These are phyloP conservation scores for Pouteria glomerata DNA, from an alignment of 148 eudicot species.

Conservation along the genomic window DNA sequence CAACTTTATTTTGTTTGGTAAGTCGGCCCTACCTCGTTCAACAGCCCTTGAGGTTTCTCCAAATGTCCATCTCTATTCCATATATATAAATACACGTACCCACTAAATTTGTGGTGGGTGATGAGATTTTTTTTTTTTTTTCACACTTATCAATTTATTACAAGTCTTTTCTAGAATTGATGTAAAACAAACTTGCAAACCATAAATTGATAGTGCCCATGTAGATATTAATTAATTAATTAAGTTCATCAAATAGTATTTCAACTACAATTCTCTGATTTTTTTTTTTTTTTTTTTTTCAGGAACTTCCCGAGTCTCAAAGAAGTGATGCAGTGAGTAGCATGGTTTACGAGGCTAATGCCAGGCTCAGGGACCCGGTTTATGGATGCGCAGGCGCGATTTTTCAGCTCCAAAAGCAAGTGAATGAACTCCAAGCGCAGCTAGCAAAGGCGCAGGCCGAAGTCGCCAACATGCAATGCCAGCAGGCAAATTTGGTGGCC, in stretches of 20 bases:
- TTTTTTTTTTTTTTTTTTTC: too few species aligned
- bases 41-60: background rate
- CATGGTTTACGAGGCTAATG: constrained; percentile 44
- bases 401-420: constrained; percentile 36
- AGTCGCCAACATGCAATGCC: constrained; percentile 29
- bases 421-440: constrained; percentile 31
- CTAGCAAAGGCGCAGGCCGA: constrained; percentile 34
- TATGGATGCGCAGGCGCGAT: constrained; percentile 39
- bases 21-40: background rate
- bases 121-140: too few species aligned
- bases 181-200: too few species aligned
- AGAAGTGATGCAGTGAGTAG: constrained; percentile 42
- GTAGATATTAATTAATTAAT: too few species aligned
- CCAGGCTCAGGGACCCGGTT: constrained; percentile 37
- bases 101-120: too few species aligned
- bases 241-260: background rate
- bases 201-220: too few species aligned
- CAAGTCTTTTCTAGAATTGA: too few species aligned
- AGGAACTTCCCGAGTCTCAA: constrained; percentile 38
- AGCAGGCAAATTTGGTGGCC: constrained; percentile 30
- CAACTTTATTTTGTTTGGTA: background rate
- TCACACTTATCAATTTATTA: too few species aligned
- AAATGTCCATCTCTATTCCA: too few species aligned
- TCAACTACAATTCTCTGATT: background rate
- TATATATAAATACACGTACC: too few species aligned